A percentile compares a stretch with the other conserved stretches of the same genome.
Evolutionary conservation across 2,329 filamentous ascomycete genomes (phyloP).

Genomic region (Cryoendolithus antarcticus): DNA sequence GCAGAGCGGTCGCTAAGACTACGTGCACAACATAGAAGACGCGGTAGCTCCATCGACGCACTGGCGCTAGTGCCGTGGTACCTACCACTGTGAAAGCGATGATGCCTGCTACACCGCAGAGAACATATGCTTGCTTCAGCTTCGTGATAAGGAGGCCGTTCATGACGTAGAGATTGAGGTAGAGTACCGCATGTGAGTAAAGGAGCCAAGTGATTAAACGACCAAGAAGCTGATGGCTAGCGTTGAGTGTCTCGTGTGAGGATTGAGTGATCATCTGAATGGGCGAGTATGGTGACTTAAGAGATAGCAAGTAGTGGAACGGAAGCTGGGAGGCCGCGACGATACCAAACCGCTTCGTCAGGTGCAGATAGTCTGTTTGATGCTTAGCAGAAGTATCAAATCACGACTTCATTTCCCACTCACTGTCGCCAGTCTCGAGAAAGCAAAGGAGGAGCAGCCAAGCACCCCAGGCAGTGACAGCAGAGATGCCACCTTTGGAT

Average conservation of each 20-base stretch:
- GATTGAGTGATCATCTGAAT: conserved; percentile 40
- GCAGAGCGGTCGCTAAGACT: conserved; percentile 35
- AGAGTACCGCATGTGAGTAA: conserved; percentile 40
- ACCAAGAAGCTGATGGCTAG: conserved; percentile 46
- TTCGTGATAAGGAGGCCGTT: conserved; percentile 40
- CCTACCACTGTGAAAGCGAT: conserved; percentile 32
- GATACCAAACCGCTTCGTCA: conserved; percentile 50
- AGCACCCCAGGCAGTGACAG: conserved; percentile 35
- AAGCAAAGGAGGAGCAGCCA: conserved; percentile 42
- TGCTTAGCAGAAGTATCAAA: background rate
- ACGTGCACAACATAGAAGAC: conserved; percentile 47
- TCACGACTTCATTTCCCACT: background rate
- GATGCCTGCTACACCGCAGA: conserved; percentile 41
- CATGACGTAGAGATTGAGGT: conserved; percentile 45
- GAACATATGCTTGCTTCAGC: conserved; percentile 44
- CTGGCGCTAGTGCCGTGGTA: conserved; percentile 36
- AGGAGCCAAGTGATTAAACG: conserved; percentile 41
- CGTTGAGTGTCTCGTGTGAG: conserved; percentile 44
- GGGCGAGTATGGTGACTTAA: conserved; percentile 39
- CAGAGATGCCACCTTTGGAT: conserved; percentile 39
- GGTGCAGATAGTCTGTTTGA: conserved; percentile 48
- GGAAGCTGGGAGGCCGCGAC: conserved; percentile 48
- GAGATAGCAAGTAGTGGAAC: conserved; percentile 45
- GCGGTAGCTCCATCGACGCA: conserved; percentile 36
- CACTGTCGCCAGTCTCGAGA: conserved; percentile 43